Percentiles rank a stretch among this genome's conserved stretches.
phyloP scores from a whole-genome alignment of 371 early-diverging fungal species.

The Actinomucor elegans region DNA sequence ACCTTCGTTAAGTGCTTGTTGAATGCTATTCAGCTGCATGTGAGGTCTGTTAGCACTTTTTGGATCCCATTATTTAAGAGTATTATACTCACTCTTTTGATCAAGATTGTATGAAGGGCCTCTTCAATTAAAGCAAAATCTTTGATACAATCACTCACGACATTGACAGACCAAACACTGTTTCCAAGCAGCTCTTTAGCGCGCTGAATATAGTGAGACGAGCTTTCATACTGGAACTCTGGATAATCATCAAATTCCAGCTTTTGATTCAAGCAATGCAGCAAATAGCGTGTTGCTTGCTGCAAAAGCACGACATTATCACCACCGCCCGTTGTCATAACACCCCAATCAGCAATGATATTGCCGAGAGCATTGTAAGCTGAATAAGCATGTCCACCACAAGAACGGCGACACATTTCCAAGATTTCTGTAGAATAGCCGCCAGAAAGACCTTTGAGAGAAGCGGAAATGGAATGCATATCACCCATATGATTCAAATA shows the following conservation, averaged over 20 bases:
- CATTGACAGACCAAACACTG: constrained; percentile 20
- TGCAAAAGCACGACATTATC: constrained; percentile 69
- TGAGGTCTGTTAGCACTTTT: background rate
- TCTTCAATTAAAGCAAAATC: constrained; percentile 28
- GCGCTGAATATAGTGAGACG: constrained; percentile 24
- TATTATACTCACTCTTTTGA: constrained; percentile 28
- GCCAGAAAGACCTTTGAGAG: constrained; percentile 52
- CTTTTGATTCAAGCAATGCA: constrained; percentile 21
- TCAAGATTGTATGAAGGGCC: constrained; percentile 25
- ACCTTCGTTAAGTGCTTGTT: constrained; percentile 21
- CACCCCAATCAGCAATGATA: constrained; percentile 63
- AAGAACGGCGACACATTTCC: constrained; percentile 56
- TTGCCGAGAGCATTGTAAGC: constrained; percentile 67
- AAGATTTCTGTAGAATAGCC: constrained; percentile 59
- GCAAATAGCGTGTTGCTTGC: constrained; percentile 48
- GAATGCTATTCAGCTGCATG: constrained; percentile 31
- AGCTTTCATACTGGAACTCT: constrained; percentile 35
- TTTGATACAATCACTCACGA: constrained; percentile 20
- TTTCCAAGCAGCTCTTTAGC: constrained; percentile 29
- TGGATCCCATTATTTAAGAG: too few species aligned
- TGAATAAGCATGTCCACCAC: constrained; percentile 66
- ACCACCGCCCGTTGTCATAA: constrained; percentile 72
- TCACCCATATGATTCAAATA: constrained; percentile 59
- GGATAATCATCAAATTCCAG: constrained; percentile 25
- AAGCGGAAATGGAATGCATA: constrained; percentile 61